Conservation (phyloP, 2,329 filamentous ascomycete species). For the Colletotrichum spinosum region DNA sequence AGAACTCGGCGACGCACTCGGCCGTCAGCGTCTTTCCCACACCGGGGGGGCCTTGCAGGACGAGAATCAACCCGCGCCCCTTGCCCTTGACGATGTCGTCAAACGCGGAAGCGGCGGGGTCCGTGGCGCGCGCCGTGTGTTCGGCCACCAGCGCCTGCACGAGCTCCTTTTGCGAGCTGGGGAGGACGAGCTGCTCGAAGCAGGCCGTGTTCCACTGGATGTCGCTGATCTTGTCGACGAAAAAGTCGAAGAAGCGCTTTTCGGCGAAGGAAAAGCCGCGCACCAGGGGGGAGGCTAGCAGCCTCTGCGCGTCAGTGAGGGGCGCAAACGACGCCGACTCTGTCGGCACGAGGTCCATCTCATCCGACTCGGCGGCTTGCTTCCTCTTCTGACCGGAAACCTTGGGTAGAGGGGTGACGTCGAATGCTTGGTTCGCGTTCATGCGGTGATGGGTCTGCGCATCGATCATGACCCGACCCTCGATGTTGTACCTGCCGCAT, state of each 20-base stretch:
- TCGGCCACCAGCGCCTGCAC: conserved; percentile 73
- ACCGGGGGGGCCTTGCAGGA: conserved; percentile 60
- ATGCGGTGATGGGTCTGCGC: conserved; percentile 83
- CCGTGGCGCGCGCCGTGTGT: conserved; percentile 54
- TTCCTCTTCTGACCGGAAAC: conserved; percentile 36
- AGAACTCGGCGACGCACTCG: conserved; percentile 62
- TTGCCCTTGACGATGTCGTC: conserved; percentile 63
- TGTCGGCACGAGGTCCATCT: conserved; percentile 41
- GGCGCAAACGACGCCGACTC: conserved; percentile 34
- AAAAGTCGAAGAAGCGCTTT: conserved; percentile 62
- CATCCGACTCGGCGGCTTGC: conserved; percentile 30
- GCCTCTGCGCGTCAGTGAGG: conserved; percentile 52
- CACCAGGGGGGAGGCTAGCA: conserved; percentile 59
- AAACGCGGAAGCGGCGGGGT: conserved; percentile 67
- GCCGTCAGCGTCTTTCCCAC: conserved; percentile 64
- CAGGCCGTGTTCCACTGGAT: conserved; percentile 61
- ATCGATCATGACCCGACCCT: conserved; percentile 90
- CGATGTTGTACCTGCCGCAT: conserved; percentile 74
- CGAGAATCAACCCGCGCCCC: conserved; percentile 57
- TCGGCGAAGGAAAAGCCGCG: conserved; percentile 62
- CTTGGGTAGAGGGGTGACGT: conserved; percentile 38
- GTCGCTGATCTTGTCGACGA: conserved; percentile 56
- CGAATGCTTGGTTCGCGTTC: conserved; percentile 84
- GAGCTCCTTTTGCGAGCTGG: conserved; percentile 61
- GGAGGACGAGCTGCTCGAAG: conserved; percentile 62